These are phyloP conservation scores for Linum tenue DNA, from an alignment of 345 rosid species.

Conservation along the genomic window DNA sequence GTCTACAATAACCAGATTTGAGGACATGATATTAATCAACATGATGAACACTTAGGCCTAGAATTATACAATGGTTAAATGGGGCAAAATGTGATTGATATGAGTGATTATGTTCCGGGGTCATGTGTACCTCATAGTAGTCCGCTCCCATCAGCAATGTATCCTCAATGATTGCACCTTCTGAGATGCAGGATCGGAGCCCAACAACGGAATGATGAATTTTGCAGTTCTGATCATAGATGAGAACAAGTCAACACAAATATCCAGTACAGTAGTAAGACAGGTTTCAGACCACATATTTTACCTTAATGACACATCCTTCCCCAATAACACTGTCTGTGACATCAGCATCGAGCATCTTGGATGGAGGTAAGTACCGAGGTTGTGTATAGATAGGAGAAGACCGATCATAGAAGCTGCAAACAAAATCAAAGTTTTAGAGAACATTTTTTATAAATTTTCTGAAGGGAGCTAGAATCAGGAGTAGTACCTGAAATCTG, in stretches of 20 bases:
- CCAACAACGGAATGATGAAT: slow-evolving; percentile 95
- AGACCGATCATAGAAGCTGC: slow-evolving; percentile 91
- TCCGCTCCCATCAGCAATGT: slow-evolving; percentile 95
- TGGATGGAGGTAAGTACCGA: slow-evolving; percentile 88
- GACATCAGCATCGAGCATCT: slow-evolving; percentile 97
- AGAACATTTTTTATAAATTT: not conserved
- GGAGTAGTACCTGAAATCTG: slow-evolving; percentile 66
- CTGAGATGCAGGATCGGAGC: slow-evolving; percentile 89
- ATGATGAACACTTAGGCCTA: not conserved
- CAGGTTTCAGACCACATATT: no score
- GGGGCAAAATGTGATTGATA: no score
- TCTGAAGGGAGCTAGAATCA: not conserved
- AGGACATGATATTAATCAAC: not conserved
- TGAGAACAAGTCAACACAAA: not conserved
- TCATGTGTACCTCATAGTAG: slow-evolving; percentile 61
- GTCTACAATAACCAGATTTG: slow-evolving; percentile 38
- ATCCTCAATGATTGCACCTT: slow-evolving; percentile 91
- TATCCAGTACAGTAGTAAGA: no score
- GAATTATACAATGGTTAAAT: no score
- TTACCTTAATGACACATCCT: slow-evolving; percentile 89
- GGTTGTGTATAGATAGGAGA: slow-evolving; percentile 97
- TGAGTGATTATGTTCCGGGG: not conserved
- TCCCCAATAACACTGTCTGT: slow-evolving; percentile 97
- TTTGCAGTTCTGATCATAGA: slow-evolving; percentile 62
- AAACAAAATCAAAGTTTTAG: not conserved